These are phyloP conservation scores for Nasturtium officinale DNA, from an alignment of 345 rosid genomes.

Conservation along the genomic window DNA sequence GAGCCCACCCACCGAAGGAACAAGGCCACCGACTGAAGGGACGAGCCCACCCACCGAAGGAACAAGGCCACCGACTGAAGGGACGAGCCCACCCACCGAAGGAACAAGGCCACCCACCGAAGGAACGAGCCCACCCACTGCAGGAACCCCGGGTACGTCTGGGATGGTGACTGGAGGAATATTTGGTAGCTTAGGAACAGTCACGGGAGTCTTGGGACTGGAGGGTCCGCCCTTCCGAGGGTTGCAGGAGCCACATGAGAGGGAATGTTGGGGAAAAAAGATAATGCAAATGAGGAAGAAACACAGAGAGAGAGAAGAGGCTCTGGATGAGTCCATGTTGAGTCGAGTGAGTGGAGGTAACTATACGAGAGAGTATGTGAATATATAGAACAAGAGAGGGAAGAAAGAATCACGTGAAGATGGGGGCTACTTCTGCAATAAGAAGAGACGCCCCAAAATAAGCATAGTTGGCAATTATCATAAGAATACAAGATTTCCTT, in stretches of 20 bases:
- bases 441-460: slow-evolving; percentile 62
- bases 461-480: slow-evolving; percentile 70
- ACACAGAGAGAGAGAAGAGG: slow-evolving; percentile 58
- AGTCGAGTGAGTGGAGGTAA: slow-evolving; percentile 19
- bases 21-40: slow-evolving; percentile 29
- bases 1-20: slow-evolving; percentile 26
- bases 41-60: slow-evolving; percentile 24
- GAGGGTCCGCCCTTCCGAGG: slow-evolving; percentile 44
- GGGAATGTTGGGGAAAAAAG: slow-evolving; percentile 50
- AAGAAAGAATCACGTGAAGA: slow-evolving; percentile 73
- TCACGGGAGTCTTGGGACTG: slow-evolving; percentile 30
- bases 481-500: slow-evolving; percentile 38
- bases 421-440: slow-evolving; percentile 46
- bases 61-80: slow-evolving; percentile 20
- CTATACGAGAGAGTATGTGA: slow-evolving; percentile 23
- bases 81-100: slow-evolving; percentile 12
- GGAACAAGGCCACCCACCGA: background rate
- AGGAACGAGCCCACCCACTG: slow-evolving; percentile 18
- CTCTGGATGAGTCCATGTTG: slow-evolving; percentile 58
- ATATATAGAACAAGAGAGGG: slow-evolving; percentile 49
- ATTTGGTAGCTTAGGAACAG: slow-evolving; percentile 5
- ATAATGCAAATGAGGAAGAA: slow-evolving; percentile 58
- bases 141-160: slow-evolving; percentile 30
- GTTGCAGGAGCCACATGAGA: slow-evolving; percentile 65
- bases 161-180: slow-evolving; percentile 41